Evolutionary conservation across 2,329 filamentous ascomycete genomes (phyloP).

Genomic region (Venturia effusa): DNA sequence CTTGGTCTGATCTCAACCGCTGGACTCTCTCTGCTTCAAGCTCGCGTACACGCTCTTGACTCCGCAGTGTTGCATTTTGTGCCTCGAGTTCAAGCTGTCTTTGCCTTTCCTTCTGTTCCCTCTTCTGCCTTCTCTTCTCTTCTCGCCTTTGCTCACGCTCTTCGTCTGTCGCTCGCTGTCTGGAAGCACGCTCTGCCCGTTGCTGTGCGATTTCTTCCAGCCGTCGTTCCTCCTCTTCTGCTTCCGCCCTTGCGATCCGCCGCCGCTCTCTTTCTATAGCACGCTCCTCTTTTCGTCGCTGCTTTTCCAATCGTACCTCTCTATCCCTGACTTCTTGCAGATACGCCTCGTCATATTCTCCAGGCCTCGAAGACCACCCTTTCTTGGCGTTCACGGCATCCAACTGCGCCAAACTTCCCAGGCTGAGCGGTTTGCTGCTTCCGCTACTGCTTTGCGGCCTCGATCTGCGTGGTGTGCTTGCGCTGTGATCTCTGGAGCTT

Average conservation of each 20-base stretch:
- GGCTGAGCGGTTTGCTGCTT: constrained; percentile 31
- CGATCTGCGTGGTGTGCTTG: not conserved
- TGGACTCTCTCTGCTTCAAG: constrained; percentile 30
- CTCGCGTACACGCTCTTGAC: constrained; percentile 24
- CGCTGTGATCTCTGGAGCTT: constrained; percentile 14
- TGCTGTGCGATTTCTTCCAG: constrained; percentile 16
- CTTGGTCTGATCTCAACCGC: not conserved
- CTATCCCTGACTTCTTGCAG: constrained; percentile 20
- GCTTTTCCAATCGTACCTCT: constrained; percentile 21
- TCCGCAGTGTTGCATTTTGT: constrained; percentile 3
- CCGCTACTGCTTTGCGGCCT: constrained; percentile 14
- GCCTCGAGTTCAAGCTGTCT: constrained; percentile 12
- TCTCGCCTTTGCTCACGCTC: constrained; percentile 29
- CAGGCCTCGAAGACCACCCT: constrained; percentile 26
- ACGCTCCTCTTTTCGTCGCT: constrained; percentile 22
- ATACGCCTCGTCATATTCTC: constrained; percentile 29
- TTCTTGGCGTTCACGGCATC: constrained; percentile 51
- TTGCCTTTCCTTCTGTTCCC: constrained; percentile 24
- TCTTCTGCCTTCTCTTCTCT: constrained; percentile 28
- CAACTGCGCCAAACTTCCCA: constrained; percentile 52
- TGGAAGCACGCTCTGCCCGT: constrained; percentile 18
- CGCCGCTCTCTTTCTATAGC: constrained; percentile 26
- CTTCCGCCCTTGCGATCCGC: constrained; percentile 21
- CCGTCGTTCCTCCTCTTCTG: constrained; percentile 21
- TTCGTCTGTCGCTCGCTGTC: constrained; percentile 18